Conservation (phyloP, 139 green algal species). For the Coelastrella sp. region DNA sequence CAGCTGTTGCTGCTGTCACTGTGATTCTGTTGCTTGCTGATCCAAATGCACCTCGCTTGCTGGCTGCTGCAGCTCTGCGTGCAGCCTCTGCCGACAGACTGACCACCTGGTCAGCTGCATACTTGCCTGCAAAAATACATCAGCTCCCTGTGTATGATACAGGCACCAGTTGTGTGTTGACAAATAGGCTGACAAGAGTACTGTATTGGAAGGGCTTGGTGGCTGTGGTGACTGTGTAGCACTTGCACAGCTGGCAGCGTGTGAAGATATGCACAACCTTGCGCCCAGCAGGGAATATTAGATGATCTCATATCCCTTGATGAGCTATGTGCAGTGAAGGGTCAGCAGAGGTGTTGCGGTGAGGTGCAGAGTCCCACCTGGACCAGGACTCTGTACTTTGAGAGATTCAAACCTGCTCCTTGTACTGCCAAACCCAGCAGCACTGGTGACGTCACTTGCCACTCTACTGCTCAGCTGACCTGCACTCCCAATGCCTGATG, state of each 20-base stretch:
- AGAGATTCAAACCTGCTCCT: constrained; percentile 14
- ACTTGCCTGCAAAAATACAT: background rate
- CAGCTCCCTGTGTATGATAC: background rate
- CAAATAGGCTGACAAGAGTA: no score
- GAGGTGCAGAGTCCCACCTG: background rate
- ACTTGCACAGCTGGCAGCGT: background rate
- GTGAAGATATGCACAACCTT: background rate
- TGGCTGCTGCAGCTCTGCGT: constrained; percentile 60
- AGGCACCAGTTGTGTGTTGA: background rate
- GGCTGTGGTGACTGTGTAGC: background rate
- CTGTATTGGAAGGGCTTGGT: no score
- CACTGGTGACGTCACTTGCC: background rate
- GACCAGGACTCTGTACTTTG: background rate
- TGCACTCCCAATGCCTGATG: background rate
- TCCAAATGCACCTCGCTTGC: constrained; percentile 49
- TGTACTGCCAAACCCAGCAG: constrained; percentile 34
- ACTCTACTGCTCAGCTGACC: no score
- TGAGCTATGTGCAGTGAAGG: background rate
- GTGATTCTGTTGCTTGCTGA: constrained; percentile 53
- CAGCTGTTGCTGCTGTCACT: constrained; percentile 48
- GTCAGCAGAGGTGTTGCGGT: background rate
- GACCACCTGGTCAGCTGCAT: constrained; percentile 23
- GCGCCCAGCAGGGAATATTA: background rate
- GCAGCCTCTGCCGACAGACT: constrained; percentile 48
- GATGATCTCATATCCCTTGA: background rate